A percentile compares a stretch with the other conserved stretches of the same genome.
Evolutionary conservation across 2,329 filamentous ascomycete genomes (phyloP).

Genomic region (Verruconis gallopava): DNA sequence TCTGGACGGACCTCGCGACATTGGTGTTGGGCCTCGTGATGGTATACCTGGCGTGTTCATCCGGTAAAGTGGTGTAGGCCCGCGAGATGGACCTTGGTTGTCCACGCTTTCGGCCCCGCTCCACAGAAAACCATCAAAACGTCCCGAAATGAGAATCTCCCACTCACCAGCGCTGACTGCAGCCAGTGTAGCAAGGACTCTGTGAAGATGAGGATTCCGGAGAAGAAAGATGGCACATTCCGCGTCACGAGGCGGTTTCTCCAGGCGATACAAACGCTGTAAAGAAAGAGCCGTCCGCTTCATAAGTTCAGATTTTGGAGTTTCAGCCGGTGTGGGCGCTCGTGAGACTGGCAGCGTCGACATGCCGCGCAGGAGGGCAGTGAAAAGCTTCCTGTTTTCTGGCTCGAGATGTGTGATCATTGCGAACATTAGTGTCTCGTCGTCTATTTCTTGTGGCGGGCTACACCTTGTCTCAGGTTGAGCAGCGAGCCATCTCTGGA

Average conservation of each 20-base stretch:
- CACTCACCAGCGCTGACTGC: conserved; percentile 88
- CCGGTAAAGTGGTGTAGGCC: conserved; percentile 3
- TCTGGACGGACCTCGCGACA: conserved; percentile 22
- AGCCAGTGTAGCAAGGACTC: conserved; percentile 73
- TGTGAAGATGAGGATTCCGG: conserved; percentile 68
- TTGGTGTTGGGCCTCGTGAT: conserved; percentile 35
- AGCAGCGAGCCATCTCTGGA: conserved; percentile 78
- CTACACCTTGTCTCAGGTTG: conserved; percentile 62
- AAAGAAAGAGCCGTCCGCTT: conserved; percentile 64
- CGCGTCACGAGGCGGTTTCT: conserved; percentile 62
- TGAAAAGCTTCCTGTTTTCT: conserved; percentile 68
- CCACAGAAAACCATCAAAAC: conserved; percentile 92
- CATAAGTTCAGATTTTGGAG: conserved; percentile 53
- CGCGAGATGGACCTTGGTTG: conserved; percentile 38
- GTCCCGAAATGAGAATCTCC: conserved; percentile 87
- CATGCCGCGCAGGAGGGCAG: conserved; percentile 56
- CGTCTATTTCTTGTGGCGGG: conserved; percentile 79
- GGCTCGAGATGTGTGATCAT: conserved; percentile 76
- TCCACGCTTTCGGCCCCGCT: conserved; percentile 64
- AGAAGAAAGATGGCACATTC: conserved; percentile 78
- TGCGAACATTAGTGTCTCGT: conserved; percentile 86
- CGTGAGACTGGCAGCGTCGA: conserved; percentile 39
- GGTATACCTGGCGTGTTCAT: conserved; percentile 19
- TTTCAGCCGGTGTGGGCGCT: conserved; percentile 52
- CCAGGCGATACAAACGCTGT: conserved; percentile 71